Conservation (phyloP, 2,329 filamentous ascomycete species). For the Calonectria hongkongensis region DNA sequence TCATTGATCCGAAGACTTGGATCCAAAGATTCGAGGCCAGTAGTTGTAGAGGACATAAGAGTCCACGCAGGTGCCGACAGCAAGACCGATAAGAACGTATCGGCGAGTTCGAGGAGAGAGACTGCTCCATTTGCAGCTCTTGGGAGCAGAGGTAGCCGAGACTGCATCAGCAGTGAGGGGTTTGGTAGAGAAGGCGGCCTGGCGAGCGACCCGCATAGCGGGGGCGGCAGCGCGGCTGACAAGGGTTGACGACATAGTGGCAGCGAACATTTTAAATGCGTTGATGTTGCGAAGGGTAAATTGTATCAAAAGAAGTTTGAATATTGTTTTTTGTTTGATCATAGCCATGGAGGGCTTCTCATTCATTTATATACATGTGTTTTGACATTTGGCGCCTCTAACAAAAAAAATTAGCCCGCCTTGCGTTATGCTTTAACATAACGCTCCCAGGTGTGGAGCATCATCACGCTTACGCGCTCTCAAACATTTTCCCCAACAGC, state of each 20-base stretch:
- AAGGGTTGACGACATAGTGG: conserved; percentile 46
- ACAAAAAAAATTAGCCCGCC: background rate
- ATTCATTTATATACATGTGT: conserved; percentile 24
- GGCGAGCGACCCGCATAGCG: conserved; percentile 39
- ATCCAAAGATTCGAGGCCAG: conserved; percentile 49
- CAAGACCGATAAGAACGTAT: conserved; percentile 50
- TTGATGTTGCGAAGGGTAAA: background rate
- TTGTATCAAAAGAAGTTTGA: background rate
- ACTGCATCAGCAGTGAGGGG: conserved; percentile 34
- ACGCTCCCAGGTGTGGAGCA: conserved; percentile 10
- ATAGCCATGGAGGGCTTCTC: background rate
- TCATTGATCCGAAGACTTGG: conserved; percentile 20
- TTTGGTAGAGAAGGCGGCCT: conserved; percentile 51
- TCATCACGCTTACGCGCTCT: conserved; percentile 9
- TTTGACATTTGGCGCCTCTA: background rate
- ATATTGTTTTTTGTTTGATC: background rate
- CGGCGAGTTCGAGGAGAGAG: conserved; percentile 54
- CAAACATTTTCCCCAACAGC: background rate
- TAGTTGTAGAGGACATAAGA: conserved; percentile 55
- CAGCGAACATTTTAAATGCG: background rate
- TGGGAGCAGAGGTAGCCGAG: background rate
- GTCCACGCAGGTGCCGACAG: conserved; percentile 49
- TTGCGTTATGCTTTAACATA: conserved; percentile 39
- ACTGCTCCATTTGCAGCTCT: conserved; percentile 54
- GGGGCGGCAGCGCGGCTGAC: conserved; percentile 46